Conservation (phyloP, 768 basidiomycete genomes). For the Termitomyces sp. region DNA sequence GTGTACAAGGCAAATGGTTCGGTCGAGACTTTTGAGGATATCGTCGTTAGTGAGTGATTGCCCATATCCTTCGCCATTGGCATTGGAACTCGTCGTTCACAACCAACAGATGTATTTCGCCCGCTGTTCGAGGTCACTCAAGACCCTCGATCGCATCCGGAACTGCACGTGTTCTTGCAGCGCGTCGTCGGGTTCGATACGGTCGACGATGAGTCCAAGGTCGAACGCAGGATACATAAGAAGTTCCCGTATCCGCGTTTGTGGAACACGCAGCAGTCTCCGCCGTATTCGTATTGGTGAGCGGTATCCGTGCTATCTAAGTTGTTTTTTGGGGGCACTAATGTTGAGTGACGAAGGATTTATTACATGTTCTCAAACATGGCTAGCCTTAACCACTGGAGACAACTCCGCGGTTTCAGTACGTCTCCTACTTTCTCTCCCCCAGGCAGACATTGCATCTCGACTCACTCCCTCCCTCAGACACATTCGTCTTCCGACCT, state of each 20-base stretch:
- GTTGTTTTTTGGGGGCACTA: not conserved
- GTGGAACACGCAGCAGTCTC: conserved; percentile 88
- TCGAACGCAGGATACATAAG: conserved; percentile 84
- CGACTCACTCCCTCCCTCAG: conserved; percentile 33
- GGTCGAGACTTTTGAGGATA: conserved; percentile 83
- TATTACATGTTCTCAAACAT: conserved; percentile 99
- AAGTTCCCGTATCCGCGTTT: conserved; percentile 90
- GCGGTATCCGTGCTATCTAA: conserved; percentile 11
- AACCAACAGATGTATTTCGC: conserved; percentile 71
- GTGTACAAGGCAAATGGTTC: conserved; percentile 89
- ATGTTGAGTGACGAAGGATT: conserved; percentile 44
- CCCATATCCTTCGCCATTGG: no score
- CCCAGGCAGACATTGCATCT: no score
- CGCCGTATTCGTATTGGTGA: conserved; percentile 94
- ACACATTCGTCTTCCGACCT: conserved; percentile 94
- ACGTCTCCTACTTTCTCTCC: not conserved
- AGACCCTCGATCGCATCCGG: conserved; percentile 85
- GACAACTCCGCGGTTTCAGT: conserved; percentile 88
- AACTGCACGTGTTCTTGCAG: conserved; percentile 92
- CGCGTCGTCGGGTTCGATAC: conserved; percentile 95
- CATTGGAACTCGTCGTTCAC: no score
- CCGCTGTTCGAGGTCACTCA: conserved; percentile 96
- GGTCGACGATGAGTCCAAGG: conserved; percentile 98
- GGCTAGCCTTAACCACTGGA: conserved; percentile 91
- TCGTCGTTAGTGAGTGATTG: conserved; percentile 61